Evolutionary conservation across 345 rosid species (phyloP), one percentile per base, ranked within the genome.

Genomic region (Hibiscus trionum): DNA sequence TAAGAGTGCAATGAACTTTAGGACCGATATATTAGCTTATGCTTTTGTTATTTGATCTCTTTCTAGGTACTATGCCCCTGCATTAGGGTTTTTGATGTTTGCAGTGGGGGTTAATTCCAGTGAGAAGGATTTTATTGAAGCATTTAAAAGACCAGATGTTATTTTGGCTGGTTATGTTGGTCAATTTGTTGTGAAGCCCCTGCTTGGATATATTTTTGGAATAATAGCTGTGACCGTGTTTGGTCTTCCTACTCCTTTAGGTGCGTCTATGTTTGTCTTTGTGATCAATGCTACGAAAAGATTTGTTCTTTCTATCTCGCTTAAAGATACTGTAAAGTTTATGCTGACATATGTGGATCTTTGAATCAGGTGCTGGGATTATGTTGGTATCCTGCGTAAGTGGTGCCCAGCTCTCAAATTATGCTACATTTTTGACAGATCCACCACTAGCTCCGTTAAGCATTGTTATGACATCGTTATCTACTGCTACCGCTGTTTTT

Each of bases 341-440:
- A 14, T 66, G 42, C 44, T 66, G 26, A 83, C n/a, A 24, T 64
- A 58, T 71, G 73, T 62, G 16, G 31, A 66, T 76, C 27, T 42
- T 31, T 75, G 75, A 62, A 31, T 72, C 80, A 90, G 96, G 96
- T 76, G 97, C 95, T 0, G 97, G 98, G 77, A 86, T 93, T 76
- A 93, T 90, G 98, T 79, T 94, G 87, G 95, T 85, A 50, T 91
- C 98, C 27, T 94, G 98, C 75, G 98, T 94, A 24, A 91, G 98
- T 57, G 97, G 98, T 33, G 97, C 98, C 58, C 98, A 94, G 87
- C 84, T 94, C 63, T 91, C 98, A 61, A 94, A 83, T 79, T 94
- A 94, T 79, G 94, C 98, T 0, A 90, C 98, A 64, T 94, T 90
- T 73, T 75, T 91, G 16, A 91, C 97, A 4, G 97, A 88, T 80